Evolutionary conservation across 495 filamentous ascomycete genomes (phyloP).

Genomic region (Podospora didyma): DNA sequence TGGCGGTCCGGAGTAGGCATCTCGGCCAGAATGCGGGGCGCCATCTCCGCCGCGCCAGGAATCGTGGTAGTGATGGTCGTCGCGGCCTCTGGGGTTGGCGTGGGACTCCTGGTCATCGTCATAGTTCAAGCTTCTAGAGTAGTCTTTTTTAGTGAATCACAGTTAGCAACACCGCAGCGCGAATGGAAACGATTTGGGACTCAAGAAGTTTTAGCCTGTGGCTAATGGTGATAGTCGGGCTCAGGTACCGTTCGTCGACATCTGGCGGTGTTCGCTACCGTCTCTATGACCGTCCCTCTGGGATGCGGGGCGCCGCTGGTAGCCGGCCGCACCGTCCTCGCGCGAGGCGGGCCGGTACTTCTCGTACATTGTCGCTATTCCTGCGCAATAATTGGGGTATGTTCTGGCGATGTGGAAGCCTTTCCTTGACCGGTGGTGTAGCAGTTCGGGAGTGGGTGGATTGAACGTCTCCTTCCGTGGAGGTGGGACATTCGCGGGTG

Average conservation of each 20-base stretch:
- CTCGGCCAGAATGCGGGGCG: background rate
- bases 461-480: too few species aligned
- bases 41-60: background rate
- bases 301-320: conserved; percentile 21
- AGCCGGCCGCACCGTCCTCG: conserved; percentile 12
- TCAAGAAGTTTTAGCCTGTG: background rate
- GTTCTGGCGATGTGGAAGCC: too few species aligned
- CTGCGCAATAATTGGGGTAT: too few species aligned
- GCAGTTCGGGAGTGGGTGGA: too few species aligned
- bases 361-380: conserved; percentile 19
- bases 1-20: background rate
- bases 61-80: background rate
- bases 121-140: conserved; percentile 26
- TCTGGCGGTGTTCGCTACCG: conserved; percentile 26
- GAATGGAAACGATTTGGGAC: background rate
- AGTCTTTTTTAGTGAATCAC: conserved; percentile 19
- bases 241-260: conserved; percentile 46
- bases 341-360: conserved; percentile 14
- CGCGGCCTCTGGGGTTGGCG: background rate
- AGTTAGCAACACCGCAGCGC: conserved; percentile 29
- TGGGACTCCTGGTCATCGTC: conserved; percentile 18
- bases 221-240: conserved; percentile 13
- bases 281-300: conserved; percentile 17
- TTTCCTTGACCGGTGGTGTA: too few species aligned
- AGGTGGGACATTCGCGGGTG: too few species aligned